Conservation (phyloP, 78 protist species). For the slime mould (Dictyostelium discoideum) region DNA sequence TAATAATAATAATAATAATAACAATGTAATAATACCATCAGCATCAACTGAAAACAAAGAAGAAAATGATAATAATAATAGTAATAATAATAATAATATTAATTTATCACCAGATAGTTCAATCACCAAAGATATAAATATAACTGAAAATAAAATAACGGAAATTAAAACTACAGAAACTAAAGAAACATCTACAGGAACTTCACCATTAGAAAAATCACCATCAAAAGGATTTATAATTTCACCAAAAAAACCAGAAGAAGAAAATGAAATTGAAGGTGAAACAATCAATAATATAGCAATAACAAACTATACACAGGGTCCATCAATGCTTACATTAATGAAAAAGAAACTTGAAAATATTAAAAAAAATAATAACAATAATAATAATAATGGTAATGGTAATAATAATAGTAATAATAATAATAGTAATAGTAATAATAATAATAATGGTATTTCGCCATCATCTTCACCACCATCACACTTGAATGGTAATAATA, state of each 20-base stretch:
- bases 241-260: not conserved
- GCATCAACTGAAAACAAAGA: not conserved
- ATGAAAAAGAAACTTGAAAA: slow-evolving; percentile 11
- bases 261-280: not conserved
- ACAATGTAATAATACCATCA: not conserved
- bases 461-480: not conserved
- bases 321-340: not conserved
- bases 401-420: not conserved
- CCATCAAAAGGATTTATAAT: not conserved
- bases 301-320: slow-evolving; percentile 25
- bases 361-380: not conserved
- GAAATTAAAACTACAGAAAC: not conserved
- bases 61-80: not conserved
- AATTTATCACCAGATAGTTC: not conserved
- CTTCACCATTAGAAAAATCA: not conserved
- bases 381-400: too few species aligned
- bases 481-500: not conserved
- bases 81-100: not conserved
- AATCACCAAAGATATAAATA: not conserved
- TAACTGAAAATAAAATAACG: not conserved
- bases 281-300: not conserved
- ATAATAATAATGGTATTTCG: not conserved
- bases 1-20: not conserved
- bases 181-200: not conserved
- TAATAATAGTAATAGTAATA: not conserved